Evolutionary conservation across 2,329 filamentous ascomycete genomes (phyloP), one percentile per base, ranked within the genome.

Genomic region (Paramyrothecium roridum): DNA sequence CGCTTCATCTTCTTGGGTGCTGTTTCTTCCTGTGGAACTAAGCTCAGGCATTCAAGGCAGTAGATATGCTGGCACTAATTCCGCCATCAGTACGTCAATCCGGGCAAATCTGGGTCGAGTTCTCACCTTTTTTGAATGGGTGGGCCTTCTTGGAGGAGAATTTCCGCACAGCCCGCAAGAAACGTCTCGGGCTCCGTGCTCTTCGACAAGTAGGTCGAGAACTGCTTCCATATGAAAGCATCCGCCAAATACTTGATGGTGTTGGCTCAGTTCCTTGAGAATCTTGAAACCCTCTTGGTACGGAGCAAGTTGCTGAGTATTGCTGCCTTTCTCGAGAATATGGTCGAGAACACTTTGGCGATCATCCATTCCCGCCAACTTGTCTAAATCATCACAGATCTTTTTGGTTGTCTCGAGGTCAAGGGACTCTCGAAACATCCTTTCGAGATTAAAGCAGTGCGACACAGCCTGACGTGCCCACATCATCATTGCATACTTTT

Each of bases 11-110:
- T 30, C 26, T 30, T 30, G 26, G n/a, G n/a, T n/a, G 10, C 26
- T 6, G 26, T 6, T 30, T 30, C 6, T 30, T 30, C 26, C 26
- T 4, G 6, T 4, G 26, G 10, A 10, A 26, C 21, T 3, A 21
- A 23, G 1, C 19, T 1, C 2, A 69, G 45, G 37, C 72, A 75
- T 0, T 3, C 2, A 0, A 2, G 1, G 53, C 73, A 75, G 37
- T 67, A 72, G 1, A 67, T 21, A 49, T 76, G 73, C 0, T 57
- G 54, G 26, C 73, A 75, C 72, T 73, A 12, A n/a, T n/a, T n/a
- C n/a, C 17, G 26, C 26, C 26, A 30, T 30, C 26, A 30, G 26
- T 30, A 10, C 10, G 26, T 59, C 67, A 3, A 37, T 55, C 3
- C 26, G 26, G 0, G 64, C 50, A 10, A 50, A 52, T 1, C 52